These are phyloP conservation scores for Endocalyx cinctus DNA, from an alignment of 2,329 filamentous ascomycete genomes.

Conservation along the genomic window DNA sequence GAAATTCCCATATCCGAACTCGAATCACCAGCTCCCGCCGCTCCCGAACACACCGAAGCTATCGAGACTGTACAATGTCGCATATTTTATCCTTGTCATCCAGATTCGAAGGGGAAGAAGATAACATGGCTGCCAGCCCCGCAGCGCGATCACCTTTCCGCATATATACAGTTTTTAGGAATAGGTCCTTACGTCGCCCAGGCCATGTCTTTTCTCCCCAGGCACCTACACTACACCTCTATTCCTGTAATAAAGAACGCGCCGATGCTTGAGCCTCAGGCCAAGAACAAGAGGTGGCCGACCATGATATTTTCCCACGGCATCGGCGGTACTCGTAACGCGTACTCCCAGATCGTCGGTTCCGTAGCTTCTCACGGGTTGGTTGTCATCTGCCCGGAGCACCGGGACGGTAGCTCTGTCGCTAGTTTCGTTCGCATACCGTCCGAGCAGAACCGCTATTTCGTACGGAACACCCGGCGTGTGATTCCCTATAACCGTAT, in stretches of 20 bases:
- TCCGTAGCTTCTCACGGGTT: conserved; percentile 77
- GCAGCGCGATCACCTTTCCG: conserved; percentile 67
- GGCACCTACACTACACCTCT: conserved; percentile 67
- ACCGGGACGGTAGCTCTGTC: conserved; percentile 75
- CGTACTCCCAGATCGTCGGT: conserved; percentile 78
- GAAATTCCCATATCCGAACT: conserved; percentile 68
- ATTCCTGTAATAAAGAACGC: conserved; percentile 73
- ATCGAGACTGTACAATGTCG: conserved; percentile 75
- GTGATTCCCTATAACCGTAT: conserved; percentile 46
- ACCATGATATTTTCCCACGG: conserved; percentile 85
- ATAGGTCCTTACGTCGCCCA: conserved; percentile 54
- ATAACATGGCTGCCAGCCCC: conserved; percentile 76
- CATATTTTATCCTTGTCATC: conserved; percentile 71
- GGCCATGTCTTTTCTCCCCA: conserved; percentile 61
- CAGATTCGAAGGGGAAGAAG: conserved; percentile 47
- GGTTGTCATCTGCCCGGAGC: conserved; percentile 76
- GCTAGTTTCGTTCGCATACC: conserved; percentile 67
- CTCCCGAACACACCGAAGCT: conserved; percentile 47
- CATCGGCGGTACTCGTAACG: conserved; percentile 73
- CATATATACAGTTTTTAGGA: conserved; percentile 73
- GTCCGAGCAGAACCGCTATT: conserved; percentile 16
- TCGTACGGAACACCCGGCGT: conserved; percentile 23
- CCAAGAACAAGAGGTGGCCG: conserved; percentile 60
- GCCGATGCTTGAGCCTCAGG: conserved; percentile 46
- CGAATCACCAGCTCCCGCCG: conserved; percentile 46